Percentiles rank a stretch among this genome's conserved stretches.
Conservation (phyloP, 2,329 filamentous ascomycete species). For the Aureobasidium sp. region DNA sequence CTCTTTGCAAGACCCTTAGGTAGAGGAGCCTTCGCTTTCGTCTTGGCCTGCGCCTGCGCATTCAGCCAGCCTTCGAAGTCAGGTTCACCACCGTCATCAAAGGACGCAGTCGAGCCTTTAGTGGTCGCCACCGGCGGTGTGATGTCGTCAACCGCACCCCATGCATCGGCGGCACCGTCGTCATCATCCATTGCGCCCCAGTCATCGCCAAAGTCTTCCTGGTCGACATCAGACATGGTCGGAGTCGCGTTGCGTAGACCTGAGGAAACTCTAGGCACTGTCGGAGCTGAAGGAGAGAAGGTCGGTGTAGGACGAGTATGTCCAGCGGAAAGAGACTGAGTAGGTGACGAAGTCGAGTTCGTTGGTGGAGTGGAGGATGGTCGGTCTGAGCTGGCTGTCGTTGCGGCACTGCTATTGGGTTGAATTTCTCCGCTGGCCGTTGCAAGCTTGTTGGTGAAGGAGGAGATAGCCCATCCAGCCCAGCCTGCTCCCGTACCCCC, state of each 20-base stretch:
- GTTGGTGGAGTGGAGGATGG: conserved; percentile 39
- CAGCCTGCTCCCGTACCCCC: conserved; percentile 52
- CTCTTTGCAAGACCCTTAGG: conserved; percentile 76
- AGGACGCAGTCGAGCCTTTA: conserved; percentile 39
- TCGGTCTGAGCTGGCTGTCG: conserved; percentile 55
- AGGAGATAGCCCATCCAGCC: conserved; percentile 97
- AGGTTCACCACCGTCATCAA: conserved; percentile 79
- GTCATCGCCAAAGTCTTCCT: conserved; percentile 58
- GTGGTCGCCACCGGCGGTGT: conserved; percentile 26
- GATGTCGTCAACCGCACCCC: conserved; percentile 42
- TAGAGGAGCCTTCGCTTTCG: conserved; percentile 54
- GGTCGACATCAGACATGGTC: conserved; percentile 27
- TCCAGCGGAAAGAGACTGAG: conserved; percentile 18
- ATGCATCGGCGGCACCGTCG: conserved; percentile 45
- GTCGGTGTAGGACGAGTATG: conserved; percentile 10
- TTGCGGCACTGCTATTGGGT: conserved; percentile 47
- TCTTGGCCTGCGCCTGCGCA: conserved; percentile 73
- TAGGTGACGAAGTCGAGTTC: conserved; percentile 37
- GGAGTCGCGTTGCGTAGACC: conserved; percentile 21
- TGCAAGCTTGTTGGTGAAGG: conserved; percentile 90
- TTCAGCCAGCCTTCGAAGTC: conserved; percentile 95
- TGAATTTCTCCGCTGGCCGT: conserved; percentile 82
- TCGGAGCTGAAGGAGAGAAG: conserved; percentile 21
- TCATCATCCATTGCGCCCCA: conserved; percentile 65
- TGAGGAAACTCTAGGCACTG: conserved; percentile 26